These are phyloP conservation scores for Schizonepeta tenuifolia DNA, from an alignment of 257 asterid genomes.

Conservation along the genomic window DNA sequence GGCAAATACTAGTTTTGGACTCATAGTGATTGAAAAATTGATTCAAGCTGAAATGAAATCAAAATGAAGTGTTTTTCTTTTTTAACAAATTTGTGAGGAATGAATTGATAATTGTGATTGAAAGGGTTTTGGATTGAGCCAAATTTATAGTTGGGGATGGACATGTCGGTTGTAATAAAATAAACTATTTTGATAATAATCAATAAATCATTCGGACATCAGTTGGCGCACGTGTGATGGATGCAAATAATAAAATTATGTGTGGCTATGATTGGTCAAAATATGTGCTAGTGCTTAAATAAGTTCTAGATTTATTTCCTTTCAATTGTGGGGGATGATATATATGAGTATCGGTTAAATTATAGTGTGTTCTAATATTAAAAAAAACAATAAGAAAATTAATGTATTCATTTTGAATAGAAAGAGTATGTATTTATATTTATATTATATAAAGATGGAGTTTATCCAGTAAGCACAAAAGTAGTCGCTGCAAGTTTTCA, in stretches of 20 bases:
- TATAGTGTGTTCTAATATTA: no score
- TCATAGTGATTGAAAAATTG: slow-evolving; percentile 32
- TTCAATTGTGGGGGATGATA: not conserved
- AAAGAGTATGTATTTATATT: no score
- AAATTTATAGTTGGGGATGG: slow-evolving; percentile 33
- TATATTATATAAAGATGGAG: no score
- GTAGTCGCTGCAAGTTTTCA: no score
- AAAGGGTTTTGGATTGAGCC: not conserved
- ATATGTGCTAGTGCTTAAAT: slow-evolving; percentile 16
- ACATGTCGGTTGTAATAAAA: not conserved
- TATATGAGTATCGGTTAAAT: no score
- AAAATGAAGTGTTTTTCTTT: not conserved
- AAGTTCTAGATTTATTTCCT: not conserved
- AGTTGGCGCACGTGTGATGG: slow-evolving; percentile 34
- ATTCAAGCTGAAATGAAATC: no score
- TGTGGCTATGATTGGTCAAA: slow-evolving; percentile 12
- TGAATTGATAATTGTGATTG: slow-evolving; percentile 14
- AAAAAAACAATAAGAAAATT: no score
- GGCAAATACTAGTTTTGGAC: slow-evolving; percentile 9
- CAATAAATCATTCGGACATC: not conserved
- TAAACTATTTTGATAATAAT: no score
- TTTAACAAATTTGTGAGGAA: no score
- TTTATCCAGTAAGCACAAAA: no score
- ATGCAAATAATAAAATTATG: slow-evolving; percentile 13
- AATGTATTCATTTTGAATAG: no score